Percentiles rank a stretch among this genome's conserved stretches.
These are phyloP conservation scores for Fagopyrum esculentum DNA, from an alignment of 148 eudicot species.

Conservation along the genomic window DNA sequence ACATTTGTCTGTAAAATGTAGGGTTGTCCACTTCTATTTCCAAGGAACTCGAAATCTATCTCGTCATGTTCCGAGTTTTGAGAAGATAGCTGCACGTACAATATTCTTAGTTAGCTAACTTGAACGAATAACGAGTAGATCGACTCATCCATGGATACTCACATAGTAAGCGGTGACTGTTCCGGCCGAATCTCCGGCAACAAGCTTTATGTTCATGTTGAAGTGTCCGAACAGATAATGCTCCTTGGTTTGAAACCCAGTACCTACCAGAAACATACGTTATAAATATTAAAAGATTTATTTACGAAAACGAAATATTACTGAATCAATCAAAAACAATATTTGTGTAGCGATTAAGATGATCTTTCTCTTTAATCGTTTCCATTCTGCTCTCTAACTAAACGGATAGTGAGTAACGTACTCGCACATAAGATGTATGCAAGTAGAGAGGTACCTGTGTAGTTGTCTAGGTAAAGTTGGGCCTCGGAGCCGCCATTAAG, in stretches of 20 bases:
- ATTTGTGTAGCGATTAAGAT: too few species aligned
- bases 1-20: slow-evolving; percentile 79
- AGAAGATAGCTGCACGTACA: background rate
- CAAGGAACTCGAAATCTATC: slow-evolving; percentile 83
- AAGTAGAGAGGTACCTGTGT: slow-evolving; percentile 32
- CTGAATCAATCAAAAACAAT: too few species aligned
- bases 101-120: too few species aligned
- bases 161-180: slow-evolving; percentile 94
- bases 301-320: too few species aligned
- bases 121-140: too few species aligned
- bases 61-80: slow-evolving; percentile 39
- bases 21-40: slow-evolving; percentile 71
- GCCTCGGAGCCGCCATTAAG: slow-evolving; percentile 56
- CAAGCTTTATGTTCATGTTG: slow-evolving; percentile 77
- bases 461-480: slow-evolving; percentile 57
- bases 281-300: too few species aligned
- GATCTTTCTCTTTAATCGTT: too few species aligned
- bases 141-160: slow-evolving; percentile 8
- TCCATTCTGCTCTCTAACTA: too few species aligned
- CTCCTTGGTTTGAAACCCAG: slow-evolving; percentile 71
- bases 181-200: slow-evolving; percentile 85
- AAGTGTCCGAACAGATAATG: slow-evolving; percentile 63
- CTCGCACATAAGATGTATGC: too few species aligned
- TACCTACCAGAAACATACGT: slow-evolving; percentile 24
- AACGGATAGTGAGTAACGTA: too few species aligned